A percentile compares a stretch with the other conserved stretches of the same genome.
Conservation (phyloP, 2,329 filamentous ascomycete species). For the Paraphoma chrysanthemicola region DNA sequence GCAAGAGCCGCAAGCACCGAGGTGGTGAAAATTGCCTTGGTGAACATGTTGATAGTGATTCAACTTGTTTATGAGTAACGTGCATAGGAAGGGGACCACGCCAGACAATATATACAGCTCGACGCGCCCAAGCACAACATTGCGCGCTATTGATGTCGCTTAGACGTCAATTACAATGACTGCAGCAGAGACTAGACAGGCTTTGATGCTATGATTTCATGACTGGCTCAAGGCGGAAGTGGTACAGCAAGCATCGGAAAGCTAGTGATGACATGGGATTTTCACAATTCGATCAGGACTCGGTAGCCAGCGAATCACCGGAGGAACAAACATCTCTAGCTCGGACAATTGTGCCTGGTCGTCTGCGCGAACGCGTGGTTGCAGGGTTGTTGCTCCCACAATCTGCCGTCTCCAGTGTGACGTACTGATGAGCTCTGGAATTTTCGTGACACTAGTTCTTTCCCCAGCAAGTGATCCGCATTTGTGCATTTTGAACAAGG, state of each 20-base stretch:
- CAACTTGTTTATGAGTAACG: constrained; percentile 10
- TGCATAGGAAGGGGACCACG: background rate
- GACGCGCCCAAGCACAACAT: constrained; percentile 8
- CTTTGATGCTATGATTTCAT: constrained; percentile 44
- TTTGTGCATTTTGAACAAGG: background rate
- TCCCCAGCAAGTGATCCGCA: background rate
- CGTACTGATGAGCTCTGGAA: constrained; percentile 34
- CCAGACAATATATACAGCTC: constrained; percentile 19
- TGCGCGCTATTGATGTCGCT: constrained; percentile 9
- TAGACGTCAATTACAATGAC: constrained; percentile 32
- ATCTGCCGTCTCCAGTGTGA: constrained; percentile 34
- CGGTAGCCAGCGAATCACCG: constrained; percentile 20
- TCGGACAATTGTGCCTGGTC: constrained; percentile 8
- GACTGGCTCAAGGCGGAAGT: constrained; percentile 37
- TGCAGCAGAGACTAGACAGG: constrained; percentile 7
- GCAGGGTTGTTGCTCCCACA: constrained; percentile 9
- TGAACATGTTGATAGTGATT: constrained; percentile 44
- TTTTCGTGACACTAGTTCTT: constrained; percentile 19
- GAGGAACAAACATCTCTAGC: constrained; percentile 2
- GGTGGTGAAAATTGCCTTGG: constrained; percentile 41
- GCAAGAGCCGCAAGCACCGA: constrained; percentile 45
- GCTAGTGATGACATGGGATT: constrained; percentile 25
- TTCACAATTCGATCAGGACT: constrained; percentile 15
- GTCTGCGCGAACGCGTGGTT: constrained; percentile 26
- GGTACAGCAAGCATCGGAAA: constrained; percentile 25